Conservation (phyloP, 192 early-diverging fungal genomes). For the Entophlyctis luteolus region DNA sequence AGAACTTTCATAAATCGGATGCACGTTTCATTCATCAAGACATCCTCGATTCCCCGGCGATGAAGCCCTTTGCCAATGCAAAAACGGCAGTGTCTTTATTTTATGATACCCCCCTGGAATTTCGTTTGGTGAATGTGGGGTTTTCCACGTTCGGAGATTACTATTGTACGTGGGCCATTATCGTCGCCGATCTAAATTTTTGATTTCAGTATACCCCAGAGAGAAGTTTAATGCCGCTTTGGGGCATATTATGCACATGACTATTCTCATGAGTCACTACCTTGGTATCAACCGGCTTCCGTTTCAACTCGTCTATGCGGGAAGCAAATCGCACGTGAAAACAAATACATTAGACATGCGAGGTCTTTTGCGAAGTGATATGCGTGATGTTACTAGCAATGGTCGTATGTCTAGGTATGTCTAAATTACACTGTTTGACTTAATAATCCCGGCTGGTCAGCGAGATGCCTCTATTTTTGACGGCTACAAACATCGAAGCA, state of each 20-base stretch:
- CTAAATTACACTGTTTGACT: too few species aligned
- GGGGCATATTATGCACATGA: conserved; percentile 42
- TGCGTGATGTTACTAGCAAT: neutral
- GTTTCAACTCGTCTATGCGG: conserved; percentile 28
- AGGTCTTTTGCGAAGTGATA: neutral
- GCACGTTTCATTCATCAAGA: neutral
- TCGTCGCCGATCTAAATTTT: neutral
- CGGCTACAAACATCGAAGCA: conserved; percentile 37
- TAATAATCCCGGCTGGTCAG: too few species aligned
- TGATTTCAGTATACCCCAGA: conserved; percentile 27
- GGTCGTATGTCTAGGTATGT: too few species aligned
- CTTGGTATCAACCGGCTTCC: conserved; percentile 41
- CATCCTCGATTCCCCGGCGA: neutral
- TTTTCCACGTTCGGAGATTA: conserved; percentile 33
- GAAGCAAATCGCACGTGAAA: conserved; percentile 12
- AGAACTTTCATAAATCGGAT: neutral
- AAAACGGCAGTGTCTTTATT: conserved; percentile 12
- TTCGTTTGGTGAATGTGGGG: conserved; percentile 44
- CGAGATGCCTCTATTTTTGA: conserved; percentile 35
- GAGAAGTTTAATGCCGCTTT: conserved; percentile 49
- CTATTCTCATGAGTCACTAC: conserved; percentile 41
- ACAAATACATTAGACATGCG: neutral
- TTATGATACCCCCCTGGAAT: conserved; percentile 36
- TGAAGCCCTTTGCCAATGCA: conserved; percentile 5
- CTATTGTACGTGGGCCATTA: conserved; percentile 31